Base-by-base conservation (phyloP, 176 grass and related monocot species). In the Ensete glaucum region DNA sequence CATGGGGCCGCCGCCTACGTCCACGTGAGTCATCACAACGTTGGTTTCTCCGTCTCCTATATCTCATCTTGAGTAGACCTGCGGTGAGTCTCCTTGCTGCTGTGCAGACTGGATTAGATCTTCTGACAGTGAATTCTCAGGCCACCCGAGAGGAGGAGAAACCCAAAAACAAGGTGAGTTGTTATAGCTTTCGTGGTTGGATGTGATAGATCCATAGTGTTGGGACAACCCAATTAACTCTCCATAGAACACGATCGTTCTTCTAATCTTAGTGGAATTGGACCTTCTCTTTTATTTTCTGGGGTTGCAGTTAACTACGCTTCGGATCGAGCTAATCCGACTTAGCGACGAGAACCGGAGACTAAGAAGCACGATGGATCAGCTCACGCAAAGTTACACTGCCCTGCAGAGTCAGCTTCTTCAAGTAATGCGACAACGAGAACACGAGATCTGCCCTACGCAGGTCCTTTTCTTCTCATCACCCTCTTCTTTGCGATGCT, bases 261-360 rank as follows among this genome's bases (percentile, higher is more conserved):
- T 43, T 43, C 34, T 43, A 43, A 43, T 43, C 34, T 4, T 43
- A 43, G 34, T 43, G 34, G 34, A 43, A 5, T 43, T 43, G 34
- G 34, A 6, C 5, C 34, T 43, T 43, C 34, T 6, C 34, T 5
- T 43, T 43, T 43, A 5, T 43, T 43, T 4, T 43, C 34, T 43
- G 34, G 34, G 75, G 82, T 27, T 53, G 82, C 84, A 67, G 82
- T 9, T 20, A 50, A n/a, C 53, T 13, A 77, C 72, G 21, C 67
- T 82, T 23, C 71, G 80, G 11, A 52, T 6, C 6, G 73, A 89
- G 48, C 76, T 89, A 73, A 62, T 76, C 67, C 87, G 80, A 29
- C 53, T 85, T 26, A 57, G 52, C 24, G 80, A 85, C 53, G 87
- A 89, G 80, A 89, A 89, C 83, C 53, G 55, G 67, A 72, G 72